phyloP scores from a whole-genome alignment of 805 yeast species.

The Yarrowia deformans region DNA sequence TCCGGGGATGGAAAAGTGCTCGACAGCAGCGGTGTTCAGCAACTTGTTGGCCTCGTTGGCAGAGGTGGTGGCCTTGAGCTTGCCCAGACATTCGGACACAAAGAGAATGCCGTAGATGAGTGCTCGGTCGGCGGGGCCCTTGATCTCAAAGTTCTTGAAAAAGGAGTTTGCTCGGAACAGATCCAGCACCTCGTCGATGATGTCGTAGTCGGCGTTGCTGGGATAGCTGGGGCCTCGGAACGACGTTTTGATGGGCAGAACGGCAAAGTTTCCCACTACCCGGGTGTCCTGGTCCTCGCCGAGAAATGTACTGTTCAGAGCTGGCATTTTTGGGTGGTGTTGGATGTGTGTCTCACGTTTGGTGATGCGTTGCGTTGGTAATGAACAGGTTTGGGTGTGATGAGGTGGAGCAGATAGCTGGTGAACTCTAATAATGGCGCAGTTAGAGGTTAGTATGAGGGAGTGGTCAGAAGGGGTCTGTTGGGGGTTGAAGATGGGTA shows the following conservation, averaged over 20 bases:
- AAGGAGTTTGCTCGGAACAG: slow-evolving; percentile 95
- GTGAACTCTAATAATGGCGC: slow-evolving; percentile 32
- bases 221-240: slow-evolving; percentile 94
- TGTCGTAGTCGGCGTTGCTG: slow-evolving; percentile 75
- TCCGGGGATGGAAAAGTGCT: slow-evolving; percentile 91
- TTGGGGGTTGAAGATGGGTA: neutral
- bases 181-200: slow-evolving; percentile 89
- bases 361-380: slow-evolving; percentile 13
- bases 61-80: slow-evolving; percentile 59
- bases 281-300: slow-evolving; percentile 48
- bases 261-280: slow-evolving; percentile 72
- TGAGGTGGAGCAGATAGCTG: slow-evolving; percentile 21
- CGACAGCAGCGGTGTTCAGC: slow-evolving; percentile 86
- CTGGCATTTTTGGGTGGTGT: slow-evolving; percentile 40
- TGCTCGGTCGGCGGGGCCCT: slow-evolving; percentile 92
- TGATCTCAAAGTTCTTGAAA: slow-evolving; percentile 95
- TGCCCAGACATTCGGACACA: slow-evolving; percentile 81
- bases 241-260: slow-evolving; percentile 84
- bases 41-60: slow-evolving; percentile 54
- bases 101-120: slow-evolving; percentile 92
- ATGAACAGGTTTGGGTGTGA: slow-evolving; percentile 11
- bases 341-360: neutral
- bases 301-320: slow-evolving; percentile 51
- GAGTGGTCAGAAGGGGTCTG: neutral
- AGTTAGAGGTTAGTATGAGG: neutral